Percentiles rank a stretch among this genome's conserved stretches.
Conservation (phyloP, 306 rosid genomes). For the Quercus engelmannii region DNA sequence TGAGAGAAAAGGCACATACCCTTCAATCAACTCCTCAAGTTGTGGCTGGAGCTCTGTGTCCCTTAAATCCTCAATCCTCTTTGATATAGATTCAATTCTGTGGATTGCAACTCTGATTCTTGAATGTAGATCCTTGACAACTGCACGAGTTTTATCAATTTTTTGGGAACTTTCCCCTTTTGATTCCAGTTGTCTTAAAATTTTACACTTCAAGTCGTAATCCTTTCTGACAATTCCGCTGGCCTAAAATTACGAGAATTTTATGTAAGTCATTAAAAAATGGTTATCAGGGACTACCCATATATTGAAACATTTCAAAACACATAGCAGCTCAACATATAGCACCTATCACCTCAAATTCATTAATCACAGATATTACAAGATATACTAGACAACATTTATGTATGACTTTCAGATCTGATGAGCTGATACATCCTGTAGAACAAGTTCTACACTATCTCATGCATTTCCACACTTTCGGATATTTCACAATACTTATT, state of each 20-base stretch:
- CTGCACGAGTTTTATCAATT: constrained; percentile 79
- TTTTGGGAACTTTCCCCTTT: constrained; percentile 47
- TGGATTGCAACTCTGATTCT: constrained; percentile 81
- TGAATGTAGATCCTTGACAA: constrained; percentile 88
- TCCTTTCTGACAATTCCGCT: constrained; percentile 76
- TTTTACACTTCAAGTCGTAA: constrained; percentile 77
- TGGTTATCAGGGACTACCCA: not conserved
- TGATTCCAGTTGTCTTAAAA: constrained; percentile 77
- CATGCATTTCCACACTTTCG: not conserved
- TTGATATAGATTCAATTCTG: constrained; percentile 87
- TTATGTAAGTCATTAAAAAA: not conserved
- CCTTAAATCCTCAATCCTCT: constrained; percentile 82
- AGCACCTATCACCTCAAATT: not conserved
- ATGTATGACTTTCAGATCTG: not conserved
- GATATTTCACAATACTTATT: too few species aligned
- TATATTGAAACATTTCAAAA: not conserved
- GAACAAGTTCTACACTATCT: not conserved
- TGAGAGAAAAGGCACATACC: constrained; percentile 45
- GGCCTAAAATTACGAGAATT: constrained; percentile 49
- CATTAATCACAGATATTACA: not conserved
- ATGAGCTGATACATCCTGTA: not conserved
- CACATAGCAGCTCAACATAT: not conserved
- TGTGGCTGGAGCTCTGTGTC: constrained; percentile 98
- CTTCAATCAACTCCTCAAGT: constrained; percentile 87
- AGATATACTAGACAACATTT: not conserved